Evolutionary conservation across 768 basidiomycete genomes (phyloP).

Genomic region (Boletus rubroflammeus): DNA sequence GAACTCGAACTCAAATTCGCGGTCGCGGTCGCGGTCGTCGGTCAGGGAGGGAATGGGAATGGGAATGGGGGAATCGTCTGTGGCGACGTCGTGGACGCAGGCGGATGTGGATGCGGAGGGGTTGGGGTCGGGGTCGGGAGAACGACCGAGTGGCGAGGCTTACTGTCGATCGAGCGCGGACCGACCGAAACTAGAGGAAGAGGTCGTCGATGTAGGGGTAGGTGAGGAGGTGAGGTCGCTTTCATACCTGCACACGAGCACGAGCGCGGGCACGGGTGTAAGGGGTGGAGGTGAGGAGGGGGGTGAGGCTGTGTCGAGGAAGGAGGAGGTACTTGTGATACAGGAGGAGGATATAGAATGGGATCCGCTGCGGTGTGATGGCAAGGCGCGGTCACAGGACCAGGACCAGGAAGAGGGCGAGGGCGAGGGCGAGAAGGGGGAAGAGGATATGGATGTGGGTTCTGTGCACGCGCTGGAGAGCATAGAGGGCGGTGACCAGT

Average conservation of each 20-base stretch:
- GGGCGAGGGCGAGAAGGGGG: slow-evolving; percentile 2
- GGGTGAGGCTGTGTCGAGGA: slow-evolving; percentile 8
- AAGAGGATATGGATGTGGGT: slow-evolving; percentile 7
- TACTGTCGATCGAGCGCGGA: slow-evolving; percentile 2
- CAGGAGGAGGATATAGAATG: slow-evolving; percentile 26
- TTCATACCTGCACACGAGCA: slow-evolving; percentile 31
- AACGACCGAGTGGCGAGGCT: background rate
- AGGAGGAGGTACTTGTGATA: slow-evolving; percentile 19
- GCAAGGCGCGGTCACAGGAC: slow-evolving; percentile 10
- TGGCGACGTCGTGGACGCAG: slow-evolving; percentile 29
- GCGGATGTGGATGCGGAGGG: slow-evolving; percentile 8
- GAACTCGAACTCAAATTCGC: slow-evolving; percentile 3
- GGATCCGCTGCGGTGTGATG: slow-evolving; percentile 19
- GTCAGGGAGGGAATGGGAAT: slow-evolving; percentile 10
- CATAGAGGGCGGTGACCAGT: slow-evolving; percentile 3
- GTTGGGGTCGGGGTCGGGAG: background rate
- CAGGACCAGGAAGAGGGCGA: slow-evolving; percentile 2
- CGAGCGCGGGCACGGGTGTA: slow-evolving; percentile 7
- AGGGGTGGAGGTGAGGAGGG: slow-evolving; percentile 5
- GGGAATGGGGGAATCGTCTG: slow-evolving; percentile 20
- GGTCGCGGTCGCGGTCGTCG: slow-evolving; percentile 17
- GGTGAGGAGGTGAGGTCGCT: slow-evolving; percentile 22
- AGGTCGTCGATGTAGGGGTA: background rate
- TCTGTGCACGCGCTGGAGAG: slow-evolving; percentile 13
- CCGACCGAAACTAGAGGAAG: background rate